Conservation (phyloP, 371 early-diverging fungal genomes). For the Nematocida sp. region DNA sequence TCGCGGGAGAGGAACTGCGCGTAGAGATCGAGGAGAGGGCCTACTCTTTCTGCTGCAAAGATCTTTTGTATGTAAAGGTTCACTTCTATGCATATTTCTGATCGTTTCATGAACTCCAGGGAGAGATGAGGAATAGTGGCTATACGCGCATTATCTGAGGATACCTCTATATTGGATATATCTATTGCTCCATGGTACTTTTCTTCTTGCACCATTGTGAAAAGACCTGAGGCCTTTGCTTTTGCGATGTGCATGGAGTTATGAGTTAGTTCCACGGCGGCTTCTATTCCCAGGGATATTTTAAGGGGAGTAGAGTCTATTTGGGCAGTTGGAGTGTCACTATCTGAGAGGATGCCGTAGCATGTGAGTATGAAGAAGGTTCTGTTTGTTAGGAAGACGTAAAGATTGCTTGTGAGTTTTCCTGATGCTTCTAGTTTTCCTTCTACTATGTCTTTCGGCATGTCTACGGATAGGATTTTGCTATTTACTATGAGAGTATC, state of each 20-base stretch:
- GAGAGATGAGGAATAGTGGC: not conserved
- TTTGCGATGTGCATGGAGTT: not conserved
- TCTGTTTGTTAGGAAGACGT: conserved; percentile 31
- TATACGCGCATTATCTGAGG: conserved; percentile 4
- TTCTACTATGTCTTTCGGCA: not conserved
- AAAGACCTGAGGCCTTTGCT: not conserved
- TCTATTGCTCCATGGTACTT: conserved; percentile 4
- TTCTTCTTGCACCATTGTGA: not conserved
- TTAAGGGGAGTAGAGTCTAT: not conserved
- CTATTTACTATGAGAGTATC: not conserved
- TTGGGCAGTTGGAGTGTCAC: not conserved
- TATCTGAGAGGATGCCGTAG: conserved; percentile 19
- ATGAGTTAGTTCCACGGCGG: not conserved
- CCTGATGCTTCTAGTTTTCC: conserved; percentile 9
- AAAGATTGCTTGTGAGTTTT: conserved; percentile 4
- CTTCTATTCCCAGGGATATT: not conserved
- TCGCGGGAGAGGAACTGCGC: not conserved
- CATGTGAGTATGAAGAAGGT: conserved; percentile 26
- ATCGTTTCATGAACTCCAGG: conserved; percentile 9
- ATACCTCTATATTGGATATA: conserved; percentile 2
- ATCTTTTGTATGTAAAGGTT: not conserved
- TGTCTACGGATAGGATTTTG: not conserved
- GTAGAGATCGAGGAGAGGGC: conserved; percentile 16
- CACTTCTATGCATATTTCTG: not conserved
- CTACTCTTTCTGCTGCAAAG: not conserved